These are phyloP conservation scores for Komagataella kurtzmanii DNA, from an alignment of 805 yeast genomes.

Conservation along the genomic window DNA sequence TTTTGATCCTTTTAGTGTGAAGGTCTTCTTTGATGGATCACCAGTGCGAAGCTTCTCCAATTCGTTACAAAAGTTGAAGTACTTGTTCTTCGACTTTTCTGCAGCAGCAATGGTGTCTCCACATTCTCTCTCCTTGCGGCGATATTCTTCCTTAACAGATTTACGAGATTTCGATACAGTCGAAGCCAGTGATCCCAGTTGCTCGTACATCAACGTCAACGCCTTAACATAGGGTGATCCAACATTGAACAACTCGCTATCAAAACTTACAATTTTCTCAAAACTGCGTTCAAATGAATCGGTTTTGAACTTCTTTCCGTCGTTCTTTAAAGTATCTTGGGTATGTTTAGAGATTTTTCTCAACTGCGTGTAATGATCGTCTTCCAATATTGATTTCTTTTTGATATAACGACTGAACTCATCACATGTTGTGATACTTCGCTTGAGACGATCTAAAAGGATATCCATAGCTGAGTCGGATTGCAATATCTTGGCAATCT, in stretches of 20 bases:
- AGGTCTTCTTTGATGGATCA: conserved; percentile 76
- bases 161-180: conserved; percentile 68
- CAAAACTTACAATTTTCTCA: conserved; percentile 59
- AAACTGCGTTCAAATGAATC: conserved; percentile 59
- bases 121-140: conserved; percentile 73
- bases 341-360: conserved; percentile 47
- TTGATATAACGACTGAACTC: conserved; percentile 72
- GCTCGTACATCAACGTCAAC: conserved; percentile 76
- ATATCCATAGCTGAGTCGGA: conserved; percentile 73
- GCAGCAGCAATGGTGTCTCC: conserved; percentile 71
- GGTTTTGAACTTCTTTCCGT: conserved; percentile 28
- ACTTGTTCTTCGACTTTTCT: conserved; percentile 75
- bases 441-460: conserved; percentile 61
- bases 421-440: conserved; percentile 68
- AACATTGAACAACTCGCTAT: conserved; percentile 59
- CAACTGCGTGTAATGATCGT: conserved; percentile 63
- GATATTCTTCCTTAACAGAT: conserved; percentile 66
- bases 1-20: conserved; percentile 67
- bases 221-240: conserved; percentile 70
- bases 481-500: conserved; percentile 36
- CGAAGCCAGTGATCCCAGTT: conserved; percentile 54
- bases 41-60: conserved; percentile 68
- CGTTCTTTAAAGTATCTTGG: conserved; percentile 31
- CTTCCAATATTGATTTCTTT: conserved; percentile 67
- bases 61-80: conserved; percentile 73